Base-by-base conservation (phyloP, 805 yeast species). In the Pichia pseudocactophila region DNA sequence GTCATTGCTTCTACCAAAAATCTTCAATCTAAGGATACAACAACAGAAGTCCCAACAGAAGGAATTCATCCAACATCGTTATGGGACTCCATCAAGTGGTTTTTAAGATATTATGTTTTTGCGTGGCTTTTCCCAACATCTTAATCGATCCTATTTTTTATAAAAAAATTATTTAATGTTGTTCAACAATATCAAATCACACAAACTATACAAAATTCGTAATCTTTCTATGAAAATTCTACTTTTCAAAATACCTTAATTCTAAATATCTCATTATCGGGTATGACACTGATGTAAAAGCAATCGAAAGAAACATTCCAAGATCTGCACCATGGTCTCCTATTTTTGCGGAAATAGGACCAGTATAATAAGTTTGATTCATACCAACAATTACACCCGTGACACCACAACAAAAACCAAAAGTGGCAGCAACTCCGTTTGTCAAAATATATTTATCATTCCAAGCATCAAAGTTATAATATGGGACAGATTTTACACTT, bases 331-430 rank as follows among this genome's bases (percentile, higher is more conserved):
- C 88, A 47, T 61, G 59, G 6, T 70, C 78, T 17, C 94, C 94
- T 13, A 82, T 64, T 4, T 66, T 52, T 25, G 59, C 60, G 11
- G 95, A 94, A 10, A 86, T 51, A 0, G 86, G 86, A 0, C 95
- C 96, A 7, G 73, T 67, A 70, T 82, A 87, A 61, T 87, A 87
- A 7, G 78, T 82, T 59, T 87, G 96, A 20, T 83, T 71, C 96
- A 87, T 87, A 7, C 95, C 95, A 17, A 86, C 64, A 2, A 82
- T 86, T 0, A 86, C 94, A 37, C 95, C 95, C 0, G 76, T 82
- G 15, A 80, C 80, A 36, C 95, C 96, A 41, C 72, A 63, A 3
- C 74, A 51, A 51, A 85, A 85, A 2, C 88, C 72, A 16, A 70
- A 51, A 3, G 80, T 62, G 0, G 95, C 82, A 1, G 95, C 95